Evolutionary conservation across 2,329 filamentous ascomycete species (phyloP).

Genomic region (Monosporascus sp.): DNA sequence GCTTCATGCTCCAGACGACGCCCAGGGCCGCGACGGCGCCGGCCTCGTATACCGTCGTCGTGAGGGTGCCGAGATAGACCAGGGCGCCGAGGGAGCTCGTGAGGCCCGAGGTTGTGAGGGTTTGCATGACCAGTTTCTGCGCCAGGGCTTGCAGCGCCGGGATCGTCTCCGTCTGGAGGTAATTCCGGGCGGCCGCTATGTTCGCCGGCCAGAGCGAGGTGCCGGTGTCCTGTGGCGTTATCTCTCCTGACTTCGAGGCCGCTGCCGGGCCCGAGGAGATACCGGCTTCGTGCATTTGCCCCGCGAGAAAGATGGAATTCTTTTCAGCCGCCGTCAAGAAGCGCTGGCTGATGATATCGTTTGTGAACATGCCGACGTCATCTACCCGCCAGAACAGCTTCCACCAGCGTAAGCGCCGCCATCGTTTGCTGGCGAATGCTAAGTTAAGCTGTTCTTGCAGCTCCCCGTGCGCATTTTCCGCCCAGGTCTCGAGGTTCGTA

Average conservation of each 20-base stretch:
- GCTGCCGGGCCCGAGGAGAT: constrained; percentile 8
- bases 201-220: constrained; percentile 60
- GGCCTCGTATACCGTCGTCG: constrained; percentile 53
- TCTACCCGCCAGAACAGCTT: constrained; percentile 94
- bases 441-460: constrained; percentile 72
- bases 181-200: constrained; percentile 65
- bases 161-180: constrained; percentile 60
- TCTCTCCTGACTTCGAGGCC: not conserved
- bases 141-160: constrained; percentile 67
- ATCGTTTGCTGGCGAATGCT: constrained; percentile 69
- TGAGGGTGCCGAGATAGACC: constrained; percentile 50
- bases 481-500: constrained; percentile 62
- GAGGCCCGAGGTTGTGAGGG: constrained; percentile 65
- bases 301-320: constrained; percentile 76
- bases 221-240: constrained; percentile 2
- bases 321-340: constrained; percentile 78
- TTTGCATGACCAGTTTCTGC: constrained; percentile 69
- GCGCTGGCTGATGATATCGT: constrained; percentile 67
- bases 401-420: constrained; percentile 85
- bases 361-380: constrained; percentile 78
- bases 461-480: constrained; percentile 75
- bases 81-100: constrained; percentile 49
- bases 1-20: constrained; percentile 51
- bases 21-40: constrained; percentile 58
- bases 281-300: constrained; percentile 57